Evolutionary conservation across 2,329 filamentous ascomycete genomes (phyloP).

Genomic region (Tolypocladium tundrense): DNA sequence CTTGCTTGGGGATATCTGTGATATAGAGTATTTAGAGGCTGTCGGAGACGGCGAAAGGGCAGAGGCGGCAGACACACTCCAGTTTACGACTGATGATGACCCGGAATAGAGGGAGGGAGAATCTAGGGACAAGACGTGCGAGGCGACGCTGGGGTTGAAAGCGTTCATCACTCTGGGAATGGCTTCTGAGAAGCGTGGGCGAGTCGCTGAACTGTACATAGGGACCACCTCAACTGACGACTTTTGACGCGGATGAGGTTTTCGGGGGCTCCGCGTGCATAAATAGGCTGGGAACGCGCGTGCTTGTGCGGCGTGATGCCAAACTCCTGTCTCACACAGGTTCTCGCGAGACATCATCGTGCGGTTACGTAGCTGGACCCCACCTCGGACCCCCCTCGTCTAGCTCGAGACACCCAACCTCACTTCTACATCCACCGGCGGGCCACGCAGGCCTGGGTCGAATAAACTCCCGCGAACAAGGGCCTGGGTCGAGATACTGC

Average conservation of each 20-base stretch:
- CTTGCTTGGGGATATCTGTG: not conserved
- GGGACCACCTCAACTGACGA: not conserved
- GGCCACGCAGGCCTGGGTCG: not conserved
- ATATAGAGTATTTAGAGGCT: not conserved
- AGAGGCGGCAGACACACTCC: not conserved
- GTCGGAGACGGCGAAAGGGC: not conserved
- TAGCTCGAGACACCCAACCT: not conserved
- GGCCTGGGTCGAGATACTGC: not conserved
- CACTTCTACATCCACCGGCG: not conserved
- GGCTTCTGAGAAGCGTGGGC: not conserved
- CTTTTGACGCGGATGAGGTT: not conserved
- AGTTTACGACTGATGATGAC: slow-evolving; percentile 6
- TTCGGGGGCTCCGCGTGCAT: not conserved
- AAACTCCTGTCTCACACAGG: not conserved
- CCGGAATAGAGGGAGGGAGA: not conserved
- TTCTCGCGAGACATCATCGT: not conserved
- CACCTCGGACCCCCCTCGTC: not conserved
- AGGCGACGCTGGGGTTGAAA: not conserved
- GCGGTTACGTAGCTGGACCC: not conserved
- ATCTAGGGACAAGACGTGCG: not conserved
- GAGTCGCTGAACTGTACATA: not conserved
- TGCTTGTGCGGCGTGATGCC: not conserved
- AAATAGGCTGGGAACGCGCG: not conserved
- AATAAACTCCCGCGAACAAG: not conserved
- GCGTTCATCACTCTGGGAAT: not conserved